These are phyloP conservation scores for Medicago ruthenica DNA, from an alignment of 306 rosid genomes.

Conservation along the genomic window DNA sequence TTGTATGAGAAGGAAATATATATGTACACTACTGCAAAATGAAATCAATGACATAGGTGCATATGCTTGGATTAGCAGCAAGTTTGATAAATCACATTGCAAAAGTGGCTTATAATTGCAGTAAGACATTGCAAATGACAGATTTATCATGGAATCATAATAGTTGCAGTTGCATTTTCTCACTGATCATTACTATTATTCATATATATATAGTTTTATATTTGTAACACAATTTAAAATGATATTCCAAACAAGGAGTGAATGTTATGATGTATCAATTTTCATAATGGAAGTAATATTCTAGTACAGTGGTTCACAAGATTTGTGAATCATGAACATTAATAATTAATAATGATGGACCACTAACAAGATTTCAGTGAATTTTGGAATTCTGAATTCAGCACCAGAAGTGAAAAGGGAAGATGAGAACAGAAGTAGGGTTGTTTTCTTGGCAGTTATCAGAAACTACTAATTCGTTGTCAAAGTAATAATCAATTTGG, in stretches of 20 bases:
- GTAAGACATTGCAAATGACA: too few species aligned
- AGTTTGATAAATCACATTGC: neutral
- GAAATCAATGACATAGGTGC: too few species aligned
- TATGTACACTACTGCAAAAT: neutral
- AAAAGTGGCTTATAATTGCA: too few species aligned
- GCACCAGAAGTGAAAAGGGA: slow-evolving; percentile 9
- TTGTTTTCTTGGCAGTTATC: neutral
- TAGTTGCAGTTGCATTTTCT: too few species aligned
- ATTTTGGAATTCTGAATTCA: neutral
- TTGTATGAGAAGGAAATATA: neutral
- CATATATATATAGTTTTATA: neutral
- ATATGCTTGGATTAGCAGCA: neutral
- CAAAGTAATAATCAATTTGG: neutral
- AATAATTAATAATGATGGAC: slow-evolving; percentile 10
- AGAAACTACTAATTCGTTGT: neutral
- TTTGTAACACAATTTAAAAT: neutral
- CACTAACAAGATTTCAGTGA: slow-evolving; percentile 4
- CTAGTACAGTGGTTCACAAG: slow-evolving; percentile 6
- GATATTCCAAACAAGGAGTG: neutral
- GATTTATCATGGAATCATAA: too few species aligned
- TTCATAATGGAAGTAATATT: neutral
- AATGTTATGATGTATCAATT: neutral
- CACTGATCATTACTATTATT: too few species aligned
- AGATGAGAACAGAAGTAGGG: neutral
- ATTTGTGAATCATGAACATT: slow-evolving; percentile 19